A percentile compares a stretch with the other conserved stretches of the same genome.
Conservation (phyloP, 2,329 filamentous ascomycete species). For the Fusarium sp. region DNA sequence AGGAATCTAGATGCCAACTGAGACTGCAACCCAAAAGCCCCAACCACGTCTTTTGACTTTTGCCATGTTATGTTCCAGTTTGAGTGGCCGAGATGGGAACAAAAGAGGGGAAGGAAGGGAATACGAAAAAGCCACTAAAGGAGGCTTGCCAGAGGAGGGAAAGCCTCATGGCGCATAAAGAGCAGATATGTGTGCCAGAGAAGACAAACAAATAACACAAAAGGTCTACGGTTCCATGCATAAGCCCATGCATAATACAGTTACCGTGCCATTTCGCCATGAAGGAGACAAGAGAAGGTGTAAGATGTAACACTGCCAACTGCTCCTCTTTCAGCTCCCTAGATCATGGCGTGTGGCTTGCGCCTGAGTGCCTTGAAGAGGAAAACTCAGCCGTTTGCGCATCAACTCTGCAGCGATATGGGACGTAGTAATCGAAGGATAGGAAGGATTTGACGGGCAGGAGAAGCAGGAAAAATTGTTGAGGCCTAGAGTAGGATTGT, state of each 20-base stretch:
- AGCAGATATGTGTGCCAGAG: not conserved
- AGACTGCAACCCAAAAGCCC: not conserved
- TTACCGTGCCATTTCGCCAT: conserved; percentile 2
- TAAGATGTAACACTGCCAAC: not conserved
- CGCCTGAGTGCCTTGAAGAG: conserved; percentile 25
- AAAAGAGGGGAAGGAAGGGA: not conserved
- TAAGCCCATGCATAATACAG: not conserved
- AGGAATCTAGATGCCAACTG: not conserved
- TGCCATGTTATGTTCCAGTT: not conserved
- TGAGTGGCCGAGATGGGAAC: not conserved
- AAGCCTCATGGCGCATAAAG: not conserved
- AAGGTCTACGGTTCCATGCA: conserved; percentile 10
- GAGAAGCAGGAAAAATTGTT: not conserved
- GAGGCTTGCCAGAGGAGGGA: not conserved
- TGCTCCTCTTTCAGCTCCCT: conserved; percentile 16
- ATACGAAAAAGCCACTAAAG: conserved; percentile 13
- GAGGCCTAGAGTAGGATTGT: conserved; percentile 6
- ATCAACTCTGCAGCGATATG: conserved; percentile 5
- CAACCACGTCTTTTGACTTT: not conserved
- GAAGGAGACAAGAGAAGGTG: not conserved
- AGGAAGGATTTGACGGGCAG: not conserved
- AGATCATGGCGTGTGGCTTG: conserved; percentile 31
- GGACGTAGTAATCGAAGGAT: not conserved
- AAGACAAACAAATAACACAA: not conserved
- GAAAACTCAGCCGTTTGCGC: conserved; percentile 32